Evolutionary conservation across 306 rosid genomes (phyloP).

Genomic region (Calophaca sinica): DNA sequence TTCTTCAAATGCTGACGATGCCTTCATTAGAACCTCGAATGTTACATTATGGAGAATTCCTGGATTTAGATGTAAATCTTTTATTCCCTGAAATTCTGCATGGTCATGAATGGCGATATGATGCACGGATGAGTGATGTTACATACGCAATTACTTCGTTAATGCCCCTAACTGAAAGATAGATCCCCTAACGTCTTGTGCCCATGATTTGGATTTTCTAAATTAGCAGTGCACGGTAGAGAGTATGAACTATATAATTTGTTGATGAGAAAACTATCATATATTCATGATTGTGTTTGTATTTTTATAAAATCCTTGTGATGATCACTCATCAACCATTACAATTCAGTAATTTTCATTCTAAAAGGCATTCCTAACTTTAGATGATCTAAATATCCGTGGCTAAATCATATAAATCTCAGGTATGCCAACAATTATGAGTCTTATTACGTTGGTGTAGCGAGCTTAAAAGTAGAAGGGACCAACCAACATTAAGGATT

Average conservation of each 20-base stretch:
- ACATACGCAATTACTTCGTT: neutral
- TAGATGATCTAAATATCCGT: too few species aligned
- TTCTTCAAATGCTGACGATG: constrained; percentile 14
- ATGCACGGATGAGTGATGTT: neutral
- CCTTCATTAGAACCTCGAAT: constrained; percentile 21
- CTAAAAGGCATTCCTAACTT: too few species aligned
- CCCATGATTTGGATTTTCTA: neutral
- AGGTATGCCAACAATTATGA: too few species aligned
- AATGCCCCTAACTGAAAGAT: too few species aligned
- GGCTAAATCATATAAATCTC: too few species aligned
- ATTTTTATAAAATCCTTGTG: neutral
- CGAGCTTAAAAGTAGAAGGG: too few species aligned
- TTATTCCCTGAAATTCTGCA: neutral
- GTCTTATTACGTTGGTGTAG: too few species aligned
- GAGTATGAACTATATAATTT: too few species aligned
- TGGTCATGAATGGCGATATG: neutral
- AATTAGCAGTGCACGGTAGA: neutral
- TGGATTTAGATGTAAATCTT: constrained; percentile 9
- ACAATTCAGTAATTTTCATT: neutral
- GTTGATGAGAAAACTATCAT: neutral
- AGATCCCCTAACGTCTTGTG: too few species aligned
- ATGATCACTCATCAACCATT: neutral
- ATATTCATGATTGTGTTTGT: neutral
- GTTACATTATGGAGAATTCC: constrained; percentile 12
- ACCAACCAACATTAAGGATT: too few species aligned